These are phyloP conservation scores for Isabelozyma heimii DNA, from an alignment of 805 yeast genomes.

Conservation along the genomic window DNA sequence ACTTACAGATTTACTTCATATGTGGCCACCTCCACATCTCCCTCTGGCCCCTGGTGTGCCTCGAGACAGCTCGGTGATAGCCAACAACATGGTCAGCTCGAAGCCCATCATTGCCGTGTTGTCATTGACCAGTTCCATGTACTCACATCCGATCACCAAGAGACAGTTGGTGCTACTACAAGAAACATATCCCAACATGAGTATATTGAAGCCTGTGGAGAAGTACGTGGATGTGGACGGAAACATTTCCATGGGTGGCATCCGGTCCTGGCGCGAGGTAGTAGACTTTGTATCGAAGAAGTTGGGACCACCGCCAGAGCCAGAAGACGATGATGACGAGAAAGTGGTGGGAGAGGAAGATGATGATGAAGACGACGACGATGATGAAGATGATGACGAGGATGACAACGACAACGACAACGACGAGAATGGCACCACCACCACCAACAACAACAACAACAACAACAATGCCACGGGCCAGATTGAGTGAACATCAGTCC, in stretches of 20 bases:
- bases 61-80: conserved; percentile 6
- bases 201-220: conserved; percentile 24
- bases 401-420: conserved; percentile 9
- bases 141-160: conserved; percentile 24
- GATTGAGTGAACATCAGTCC: too few relatives aligned
- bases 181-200: conserved; percentile 21
- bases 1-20: conserved; percentile 18
- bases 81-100: conserved; percentile 13
- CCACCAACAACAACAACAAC: too few relatives aligned
- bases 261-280: conserved; percentile 26
- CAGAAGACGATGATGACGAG: conserved; percentile 17
- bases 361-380: conserved; percentile 7
- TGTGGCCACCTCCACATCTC: conserved; percentile 18
- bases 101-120: conserved; percentile 23
- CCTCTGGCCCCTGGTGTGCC: background rate
- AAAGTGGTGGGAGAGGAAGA: conserved; percentile 11
- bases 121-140: conserved; percentile 23
- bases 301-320: conserved; percentile 16
- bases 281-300: conserved; percentile 21
- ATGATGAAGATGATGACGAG: conserved; percentile 8
- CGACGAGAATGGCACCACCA: conserved; percentile 7
- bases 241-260: conserved; percentile 27
- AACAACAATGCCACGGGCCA: too few relatives aligned
- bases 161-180: conserved; percentile 16
- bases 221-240: conserved; percentile 23